Conservation (phyloP, 192 early-diverging fungal genomes). For the Diversispora eburnea region DNA sequence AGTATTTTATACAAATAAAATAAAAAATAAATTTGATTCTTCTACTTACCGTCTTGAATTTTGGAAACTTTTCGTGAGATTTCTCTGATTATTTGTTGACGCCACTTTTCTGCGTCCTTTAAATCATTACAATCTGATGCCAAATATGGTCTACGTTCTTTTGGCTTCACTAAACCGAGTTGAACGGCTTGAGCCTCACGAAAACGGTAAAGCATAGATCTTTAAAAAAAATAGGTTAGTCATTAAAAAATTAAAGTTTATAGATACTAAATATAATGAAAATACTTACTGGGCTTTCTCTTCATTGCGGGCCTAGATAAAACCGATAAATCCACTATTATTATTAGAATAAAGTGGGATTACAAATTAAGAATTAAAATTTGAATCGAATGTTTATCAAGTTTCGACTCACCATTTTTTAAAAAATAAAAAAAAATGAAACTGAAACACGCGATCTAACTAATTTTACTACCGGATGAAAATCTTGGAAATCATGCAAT, state of each 20-base stretch:
- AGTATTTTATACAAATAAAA: not conserved
- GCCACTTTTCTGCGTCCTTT: constrained; percentile 88
- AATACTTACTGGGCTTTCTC: constrained; percentile 84
- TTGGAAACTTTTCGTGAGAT: constrained; percentile 83
- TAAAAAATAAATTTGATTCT: not conserved
- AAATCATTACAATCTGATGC: constrained; percentile 67
- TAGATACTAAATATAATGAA: not conserved
- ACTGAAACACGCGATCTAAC: too few relatives aligned
- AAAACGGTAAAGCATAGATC: constrained; percentile 95
- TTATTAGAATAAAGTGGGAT: too few relatives aligned
- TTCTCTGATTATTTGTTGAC: constrained; percentile 83
- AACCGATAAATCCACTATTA: too few relatives aligned
- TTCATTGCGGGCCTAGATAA: constrained; percentile 82
- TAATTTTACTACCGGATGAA: too few relatives aligned
- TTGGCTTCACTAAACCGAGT: constrained; percentile 60
- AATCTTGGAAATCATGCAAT: too few relatives aligned
- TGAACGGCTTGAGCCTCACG: constrained; percentile 89
- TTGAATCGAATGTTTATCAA: too few relatives aligned
- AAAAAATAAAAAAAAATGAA: too few relatives aligned
- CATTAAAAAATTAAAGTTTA: not conserved
- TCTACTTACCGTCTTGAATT: constrained; percentile 79
- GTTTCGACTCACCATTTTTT: too few relatives aligned
- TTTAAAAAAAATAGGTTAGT: constrained; percentile 15
- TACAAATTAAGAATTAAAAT: too few relatives aligned
- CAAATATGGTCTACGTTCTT: constrained; percentile 71